Percentiles rank a stretch among this genome's conserved stretches.
phyloP scores from a whole-genome alignment of 352 stramenopile genomes.

The Thraustotheca clavata region DNA sequence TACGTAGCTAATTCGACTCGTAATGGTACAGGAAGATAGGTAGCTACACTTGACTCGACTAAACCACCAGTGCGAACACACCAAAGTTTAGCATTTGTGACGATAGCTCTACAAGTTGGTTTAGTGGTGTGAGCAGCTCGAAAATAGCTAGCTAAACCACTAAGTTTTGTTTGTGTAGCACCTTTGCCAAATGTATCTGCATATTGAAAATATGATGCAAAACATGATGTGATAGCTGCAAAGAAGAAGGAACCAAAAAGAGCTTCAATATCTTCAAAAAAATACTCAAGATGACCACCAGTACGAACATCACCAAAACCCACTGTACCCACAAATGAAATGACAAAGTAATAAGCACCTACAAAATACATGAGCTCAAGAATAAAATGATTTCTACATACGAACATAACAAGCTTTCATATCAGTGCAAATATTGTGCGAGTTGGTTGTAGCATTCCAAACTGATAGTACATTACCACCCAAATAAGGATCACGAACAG shows the following conservation, averaged over 20 bases:
- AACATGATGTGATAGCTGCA: conserved; percentile 20
- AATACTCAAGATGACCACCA: conserved; percentile 21
- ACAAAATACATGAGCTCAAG: neutral
- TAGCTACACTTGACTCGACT: conserved; percentile 1
- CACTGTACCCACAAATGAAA: conserved; percentile 18
- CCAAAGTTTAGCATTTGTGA: conserved; percentile 21
- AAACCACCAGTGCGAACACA: conserved; percentile 12
- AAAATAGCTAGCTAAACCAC: conserved; percentile 15
- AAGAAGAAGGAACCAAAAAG: conserved; percentile 20
- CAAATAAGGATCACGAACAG: conserved; percentile 17
- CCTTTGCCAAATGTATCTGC: conserved; percentile 17
- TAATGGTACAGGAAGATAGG: conserved; percentile 10
- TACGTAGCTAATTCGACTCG: conserved; percentile 9
- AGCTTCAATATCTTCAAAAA: conserved; percentile 19
- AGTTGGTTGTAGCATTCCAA: neutral
- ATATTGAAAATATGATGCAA: conserved; percentile 18
- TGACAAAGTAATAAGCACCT: conserved; percentile 22
- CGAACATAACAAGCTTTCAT: conserved; percentile 16
- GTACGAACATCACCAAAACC: conserved; percentile 16
- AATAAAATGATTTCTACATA: neutral
- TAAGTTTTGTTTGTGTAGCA: conserved; percentile 13
- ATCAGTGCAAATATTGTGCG: conserved; percentile 14
- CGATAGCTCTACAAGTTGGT: conserved; percentile 5
- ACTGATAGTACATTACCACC: conserved; percentile 13
- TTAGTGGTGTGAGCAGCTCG: conserved; percentile 18